phyloP scores from a whole-genome alignment of 2,329 filamentous ascomycete genomes.

The Cordyceps javanica region DNA sequence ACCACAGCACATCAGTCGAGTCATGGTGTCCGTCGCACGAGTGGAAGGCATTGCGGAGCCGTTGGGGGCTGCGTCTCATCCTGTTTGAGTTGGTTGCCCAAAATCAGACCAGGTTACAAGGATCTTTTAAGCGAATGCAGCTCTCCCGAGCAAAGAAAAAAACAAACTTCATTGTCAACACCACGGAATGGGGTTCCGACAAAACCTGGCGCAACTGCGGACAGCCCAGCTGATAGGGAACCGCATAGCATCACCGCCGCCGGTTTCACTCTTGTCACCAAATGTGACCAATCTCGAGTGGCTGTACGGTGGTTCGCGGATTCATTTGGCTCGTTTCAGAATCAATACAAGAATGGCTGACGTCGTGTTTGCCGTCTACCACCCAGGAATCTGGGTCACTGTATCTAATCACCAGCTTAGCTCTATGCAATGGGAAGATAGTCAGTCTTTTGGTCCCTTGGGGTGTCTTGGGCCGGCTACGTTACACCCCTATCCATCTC shows the following conservation, averaged over 20 bases:
- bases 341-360: neutral
- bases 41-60: neutral
- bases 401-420: too few relatives aligned
- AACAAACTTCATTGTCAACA: neutral
- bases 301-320: neutral
- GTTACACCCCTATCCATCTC: too few relatives aligned
- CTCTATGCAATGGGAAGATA: too few relatives aligned
- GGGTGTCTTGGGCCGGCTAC: too few relatives aligned
- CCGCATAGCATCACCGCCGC: neutral
- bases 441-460: too few relatives aligned
- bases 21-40: neutral
- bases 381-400: too few relatives aligned
- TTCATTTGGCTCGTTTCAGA: neutral
- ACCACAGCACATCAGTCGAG: neutral
- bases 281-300: neutral
- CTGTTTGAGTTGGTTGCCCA: neutral
- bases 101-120: neutral
- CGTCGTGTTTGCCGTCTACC: too few relatives aligned
- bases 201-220: neutral
- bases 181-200: neutral
- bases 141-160: neutral
- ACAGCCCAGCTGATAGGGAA: neutral
- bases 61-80: neutral
- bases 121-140: neutral
- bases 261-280: neutral